Evolutionary conservation across 106 monocot species (phyloP).

Genomic region (Vanilla planifolia): DNA sequence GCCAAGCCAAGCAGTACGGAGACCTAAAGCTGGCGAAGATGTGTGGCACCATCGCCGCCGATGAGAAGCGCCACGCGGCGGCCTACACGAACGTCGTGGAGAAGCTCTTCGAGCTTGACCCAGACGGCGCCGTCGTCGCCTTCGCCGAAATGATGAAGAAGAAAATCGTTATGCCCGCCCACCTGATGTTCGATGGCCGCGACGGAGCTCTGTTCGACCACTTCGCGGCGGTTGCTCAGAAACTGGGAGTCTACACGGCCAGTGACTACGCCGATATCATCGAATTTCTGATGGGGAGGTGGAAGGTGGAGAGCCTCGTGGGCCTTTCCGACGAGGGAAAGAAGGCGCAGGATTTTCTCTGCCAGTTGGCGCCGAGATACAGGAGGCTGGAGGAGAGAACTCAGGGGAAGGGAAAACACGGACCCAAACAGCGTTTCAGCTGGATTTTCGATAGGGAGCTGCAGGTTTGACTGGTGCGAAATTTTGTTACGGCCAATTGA

Average conservation of each 20-base stretch:
- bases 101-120: constrained; percentile 60
- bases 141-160: constrained; percentile 76
- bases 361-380: constrained; percentile 46
- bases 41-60: constrained; percentile 69
- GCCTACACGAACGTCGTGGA: constrained; percentile 48
- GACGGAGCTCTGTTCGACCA: constrained; percentile 54
- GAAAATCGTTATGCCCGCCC: constrained; percentile 74
- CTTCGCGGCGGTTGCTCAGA: constrained; percentile 61
- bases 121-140: constrained; percentile 43
- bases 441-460: too few relatives aligned
- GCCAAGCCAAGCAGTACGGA: constrained; percentile 57
- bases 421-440: too few relatives aligned
- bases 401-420: too few relatives aligned
- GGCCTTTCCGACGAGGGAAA: constrained; percentile 26
- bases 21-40: constrained; percentile 45
- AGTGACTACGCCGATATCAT: constrained; percentile 67
- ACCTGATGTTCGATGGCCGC: constrained; percentile 69
- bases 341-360: constrained; percentile 61
- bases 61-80: constrained; percentile 84
- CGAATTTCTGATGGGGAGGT: constrained; percentile 56
- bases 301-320: constrained; percentile 40
- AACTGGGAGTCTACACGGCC: constrained; percentile 59
- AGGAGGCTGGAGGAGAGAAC: constrained; percentile 48
- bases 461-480: too few relatives aligned
- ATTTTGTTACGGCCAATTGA: too few relatives aligned